Percentiles rank a stretch among this genome's conserved stretches.
Conservation (phyloP, 139 green algal genomes). For the Ostreobium quekettii region DNA sequence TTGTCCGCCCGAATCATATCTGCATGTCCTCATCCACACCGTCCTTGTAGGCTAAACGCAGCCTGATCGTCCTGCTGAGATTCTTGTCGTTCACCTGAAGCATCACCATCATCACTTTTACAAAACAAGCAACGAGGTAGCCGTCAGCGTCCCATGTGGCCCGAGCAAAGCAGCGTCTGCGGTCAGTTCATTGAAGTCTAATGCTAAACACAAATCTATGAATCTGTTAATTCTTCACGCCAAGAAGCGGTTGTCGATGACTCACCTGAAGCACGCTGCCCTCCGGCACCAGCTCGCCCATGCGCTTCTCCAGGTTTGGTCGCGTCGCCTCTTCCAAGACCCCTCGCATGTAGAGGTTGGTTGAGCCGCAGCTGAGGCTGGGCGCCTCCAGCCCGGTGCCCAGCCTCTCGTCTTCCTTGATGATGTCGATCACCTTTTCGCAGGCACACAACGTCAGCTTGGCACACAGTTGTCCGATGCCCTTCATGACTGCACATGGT, state of each 20-base stretch:
- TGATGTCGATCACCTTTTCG: constrained; percentile 66
- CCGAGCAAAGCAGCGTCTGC: too few relatives aligned
- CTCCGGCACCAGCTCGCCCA: constrained; percentile 33
- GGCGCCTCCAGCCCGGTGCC: constrained; percentile 56
- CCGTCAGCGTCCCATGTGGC: neutral
- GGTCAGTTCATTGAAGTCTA: too few relatives aligned
- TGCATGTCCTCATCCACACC: constrained; percentile 12
- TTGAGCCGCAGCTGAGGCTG: constrained; percentile 60
- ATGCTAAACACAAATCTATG: too few relatives aligned
- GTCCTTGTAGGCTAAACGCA: constrained; percentile 35
- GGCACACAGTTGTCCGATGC: neutral
- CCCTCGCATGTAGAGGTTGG: constrained; percentile 83
- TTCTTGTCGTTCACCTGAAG: constrained; percentile 92
- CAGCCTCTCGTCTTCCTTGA: constrained; percentile 49
- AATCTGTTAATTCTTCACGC: too few relatives aligned
- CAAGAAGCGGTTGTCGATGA: neutral
- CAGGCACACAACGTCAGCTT: neutral
- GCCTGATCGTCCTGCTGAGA: constrained; percentile 56
- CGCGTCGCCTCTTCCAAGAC: constrained; percentile 79
- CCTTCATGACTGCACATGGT: constrained; percentile 5
- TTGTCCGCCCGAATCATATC: too few relatives aligned
- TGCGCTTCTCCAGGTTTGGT: constrained; percentile 58
- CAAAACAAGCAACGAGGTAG: constrained; percentile 43
- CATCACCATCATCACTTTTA: constrained; percentile 32
- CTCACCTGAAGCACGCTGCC: neutral